Conservation (phyloP, 1,139 yeast genomes). For the Pichia terricola region DNA sequence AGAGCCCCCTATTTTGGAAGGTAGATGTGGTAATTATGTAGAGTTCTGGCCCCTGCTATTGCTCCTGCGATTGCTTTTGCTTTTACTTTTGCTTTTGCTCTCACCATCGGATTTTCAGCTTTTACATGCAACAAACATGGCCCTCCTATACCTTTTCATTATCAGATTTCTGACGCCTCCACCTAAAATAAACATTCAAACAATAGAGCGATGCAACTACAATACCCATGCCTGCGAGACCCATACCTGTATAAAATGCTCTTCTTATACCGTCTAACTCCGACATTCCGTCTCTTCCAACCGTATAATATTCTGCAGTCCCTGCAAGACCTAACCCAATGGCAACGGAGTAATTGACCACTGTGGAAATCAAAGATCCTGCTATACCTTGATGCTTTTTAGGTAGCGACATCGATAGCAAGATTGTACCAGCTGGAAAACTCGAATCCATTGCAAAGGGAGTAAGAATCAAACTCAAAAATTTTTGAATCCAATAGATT, state of each 20-base stretch:
- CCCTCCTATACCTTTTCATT: background rate
- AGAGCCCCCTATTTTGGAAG: too few relatives aligned
- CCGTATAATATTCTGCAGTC: slow-evolving; percentile 41
- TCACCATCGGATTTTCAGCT: too few relatives aligned
- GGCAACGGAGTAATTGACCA: slow-evolving; percentile 54
- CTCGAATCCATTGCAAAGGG: slow-evolving; percentile 60
- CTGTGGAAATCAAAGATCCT: slow-evolving; percentile 52
- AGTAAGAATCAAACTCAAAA: slow-evolving; percentile 37
- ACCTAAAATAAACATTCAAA: background rate
- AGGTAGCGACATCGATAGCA: slow-evolving; percentile 43
- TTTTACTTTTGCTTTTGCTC: too few relatives aligned
- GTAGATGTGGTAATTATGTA: too few relatives aligned
- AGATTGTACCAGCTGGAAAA: slow-evolving; percentile 52
- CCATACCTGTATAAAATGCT: slow-evolving; percentile 43
- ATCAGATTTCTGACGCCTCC: background rate
- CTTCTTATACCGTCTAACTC: slow-evolving; percentile 32
- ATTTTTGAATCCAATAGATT: slow-evolving; percentile 45
- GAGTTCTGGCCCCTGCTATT: too few relatives aligned
- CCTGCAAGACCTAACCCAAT: slow-evolving; percentile 60
- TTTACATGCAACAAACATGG: too few relatives aligned
- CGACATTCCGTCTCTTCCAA: slow-evolving; percentile 23
- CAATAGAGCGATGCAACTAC: slow-evolving; percentile 18
- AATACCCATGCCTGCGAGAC: slow-evolving; percentile 27
- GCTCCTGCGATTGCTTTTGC: too few relatives aligned
- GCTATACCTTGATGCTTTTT: slow-evolving; percentile 53